These are phyloP conservation scores for Strobilomyces confusus DNA, from an alignment of 768 basidiomycete genomes.

Conservation along the genomic window DNA sequence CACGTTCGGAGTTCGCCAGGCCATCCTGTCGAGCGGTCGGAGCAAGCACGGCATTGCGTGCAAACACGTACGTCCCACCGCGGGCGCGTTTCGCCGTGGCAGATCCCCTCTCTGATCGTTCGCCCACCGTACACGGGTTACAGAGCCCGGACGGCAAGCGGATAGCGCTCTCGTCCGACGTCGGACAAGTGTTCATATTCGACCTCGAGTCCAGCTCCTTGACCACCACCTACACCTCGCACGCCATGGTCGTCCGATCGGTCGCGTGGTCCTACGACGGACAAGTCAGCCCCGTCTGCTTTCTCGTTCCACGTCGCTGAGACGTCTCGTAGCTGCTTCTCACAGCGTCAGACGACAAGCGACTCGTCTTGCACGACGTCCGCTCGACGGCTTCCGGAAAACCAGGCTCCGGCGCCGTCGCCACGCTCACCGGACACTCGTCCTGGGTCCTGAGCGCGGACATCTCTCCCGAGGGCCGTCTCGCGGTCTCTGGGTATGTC, in stretches of 20 bases:
- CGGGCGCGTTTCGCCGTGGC: background rate
- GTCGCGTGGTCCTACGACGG: constrained; percentile 89
- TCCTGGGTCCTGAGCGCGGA: constrained; percentile 88
- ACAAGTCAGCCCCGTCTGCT: constrained; percentile 50
- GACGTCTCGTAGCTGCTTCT: constrained; percentile 60
- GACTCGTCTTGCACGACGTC: constrained; percentile 87
- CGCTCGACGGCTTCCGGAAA: constrained; percentile 58
- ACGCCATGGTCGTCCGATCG: constrained; percentile 86
- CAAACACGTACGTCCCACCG: constrained; percentile 49
- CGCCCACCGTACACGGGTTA: constrained; percentile 5
- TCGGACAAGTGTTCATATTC: constrained; percentile 85
- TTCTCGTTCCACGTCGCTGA: background rate
- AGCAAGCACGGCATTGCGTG: constrained; percentile 77
- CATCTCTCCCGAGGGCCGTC: constrained; percentile 75
- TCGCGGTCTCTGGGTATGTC: constrained; percentile 75
- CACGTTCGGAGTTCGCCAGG: constrained; percentile 63
- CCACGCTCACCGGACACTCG: constrained; percentile 81
- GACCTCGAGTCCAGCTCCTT: constrained; percentile 70
- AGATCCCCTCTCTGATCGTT: background rate
- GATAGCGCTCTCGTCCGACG: constrained; percentile 78
- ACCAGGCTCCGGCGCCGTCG: constrained; percentile 71
- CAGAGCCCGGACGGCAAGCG: constrained; percentile 88
- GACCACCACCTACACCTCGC: constrained; percentile 71
- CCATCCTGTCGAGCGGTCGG: constrained; percentile 60
- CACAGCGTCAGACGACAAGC: constrained; percentile 90